Percentiles rank a stretch among this genome's conserved stretches.
These are phyloP conservation scores for Sporothrix euskadiensis DNA, from an alignment of 2,329 filamentous ascomycete genomes.

Conservation along the genomic window DNA sequence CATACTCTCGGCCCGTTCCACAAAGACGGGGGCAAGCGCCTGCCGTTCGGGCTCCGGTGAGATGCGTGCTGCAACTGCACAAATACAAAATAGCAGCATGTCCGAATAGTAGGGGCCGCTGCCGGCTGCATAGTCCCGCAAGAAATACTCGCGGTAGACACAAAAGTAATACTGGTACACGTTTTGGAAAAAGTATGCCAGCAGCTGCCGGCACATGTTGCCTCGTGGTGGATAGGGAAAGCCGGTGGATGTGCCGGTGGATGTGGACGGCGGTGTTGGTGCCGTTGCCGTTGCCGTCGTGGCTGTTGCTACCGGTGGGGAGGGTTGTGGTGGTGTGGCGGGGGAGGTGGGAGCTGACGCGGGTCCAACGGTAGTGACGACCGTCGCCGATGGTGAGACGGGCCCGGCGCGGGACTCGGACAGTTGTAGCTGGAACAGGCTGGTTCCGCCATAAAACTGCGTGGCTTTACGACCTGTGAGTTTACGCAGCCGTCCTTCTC, in stretches of 20 bases:
- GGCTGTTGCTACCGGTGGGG: conserved; percentile 26
- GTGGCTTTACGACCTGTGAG: conserved; percentile 43
- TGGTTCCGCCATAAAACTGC: conserved; percentile 53
- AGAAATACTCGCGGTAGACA: conserved; percentile 53
- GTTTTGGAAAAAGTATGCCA: conserved; percentile 51
- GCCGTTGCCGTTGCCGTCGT: background rate
- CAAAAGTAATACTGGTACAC: conserved; percentile 54
- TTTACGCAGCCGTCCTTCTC: conserved; percentile 44
- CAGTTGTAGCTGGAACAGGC: conserved; percentile 45
- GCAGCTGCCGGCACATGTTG: conserved; percentile 47
- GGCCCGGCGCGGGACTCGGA: background rate
- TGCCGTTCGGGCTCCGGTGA: conserved; percentile 42
- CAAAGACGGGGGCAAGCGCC: conserved; percentile 47
- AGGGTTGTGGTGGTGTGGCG: background rate
- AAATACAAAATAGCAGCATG: conserved; percentile 51
- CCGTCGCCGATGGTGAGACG: no score
- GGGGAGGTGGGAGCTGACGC: no score
- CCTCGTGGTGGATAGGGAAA: conserved; percentile 48
- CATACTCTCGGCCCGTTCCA: conserved; percentile 48
- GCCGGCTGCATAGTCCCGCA: conserved; percentile 51
- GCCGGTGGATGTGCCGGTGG: background rate
- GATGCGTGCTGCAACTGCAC: conserved; percentile 52
- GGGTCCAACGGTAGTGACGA: no score
- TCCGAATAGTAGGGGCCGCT: conserved; percentile 53
- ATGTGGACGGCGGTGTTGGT: background rate